phyloP scores from a whole-genome alignment of 257 asterid species.

The Phtheirospermum japonicum region DNA sequence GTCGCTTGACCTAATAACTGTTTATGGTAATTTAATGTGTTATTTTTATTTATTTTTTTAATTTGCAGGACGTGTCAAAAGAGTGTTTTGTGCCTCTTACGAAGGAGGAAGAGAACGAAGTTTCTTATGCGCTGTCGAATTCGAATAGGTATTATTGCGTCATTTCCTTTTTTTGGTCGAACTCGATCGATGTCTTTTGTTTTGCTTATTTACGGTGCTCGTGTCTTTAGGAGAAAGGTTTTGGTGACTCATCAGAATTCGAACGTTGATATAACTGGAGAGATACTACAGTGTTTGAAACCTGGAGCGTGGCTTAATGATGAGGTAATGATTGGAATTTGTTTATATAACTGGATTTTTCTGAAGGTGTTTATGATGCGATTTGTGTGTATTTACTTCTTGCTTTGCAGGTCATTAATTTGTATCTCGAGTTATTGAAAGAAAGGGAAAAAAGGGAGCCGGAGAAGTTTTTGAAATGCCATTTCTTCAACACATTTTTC shows the following conservation, averaged over 20 bases:
- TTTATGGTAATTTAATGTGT: too few relatives aligned
- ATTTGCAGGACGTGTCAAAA: slow-evolving; percentile 48
- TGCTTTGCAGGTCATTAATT: slow-evolving; percentile 70
- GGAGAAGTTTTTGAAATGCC: slow-evolving; percentile 76
- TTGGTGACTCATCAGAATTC: slow-evolving; percentile 64
- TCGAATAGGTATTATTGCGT: slow-evolving; percentile 41
- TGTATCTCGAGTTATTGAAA: slow-evolving; percentile 81
- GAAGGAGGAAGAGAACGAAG: slow-evolving; percentile 49
- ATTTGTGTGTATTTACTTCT: slow-evolving; percentile 12
- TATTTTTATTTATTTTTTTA: too few relatives aligned
- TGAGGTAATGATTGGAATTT: slow-evolving; percentile 46
- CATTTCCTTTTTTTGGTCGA: not conserved
- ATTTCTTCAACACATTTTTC: slow-evolving; percentile 83
- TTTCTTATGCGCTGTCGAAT: slow-evolving; percentile 50
- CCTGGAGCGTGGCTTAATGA: slow-evolving; percentile 87
- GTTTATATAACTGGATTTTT: not conserved
- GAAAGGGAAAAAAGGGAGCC: slow-evolving; percentile 91
- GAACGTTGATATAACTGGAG: slow-evolving; percentile 77
- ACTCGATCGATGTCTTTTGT: not conserved
- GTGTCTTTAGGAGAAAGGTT: slow-evolving; percentile 48
- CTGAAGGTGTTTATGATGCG: not conserved
- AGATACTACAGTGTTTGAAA: slow-evolving; percentile 67
- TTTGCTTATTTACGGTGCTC: not conserved
- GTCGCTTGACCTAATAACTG: too few relatives aligned
- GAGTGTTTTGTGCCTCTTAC: slow-evolving; percentile 76